Conservation (phyloP, 345 rosid species). For the Populus ilicifolia region DNA sequence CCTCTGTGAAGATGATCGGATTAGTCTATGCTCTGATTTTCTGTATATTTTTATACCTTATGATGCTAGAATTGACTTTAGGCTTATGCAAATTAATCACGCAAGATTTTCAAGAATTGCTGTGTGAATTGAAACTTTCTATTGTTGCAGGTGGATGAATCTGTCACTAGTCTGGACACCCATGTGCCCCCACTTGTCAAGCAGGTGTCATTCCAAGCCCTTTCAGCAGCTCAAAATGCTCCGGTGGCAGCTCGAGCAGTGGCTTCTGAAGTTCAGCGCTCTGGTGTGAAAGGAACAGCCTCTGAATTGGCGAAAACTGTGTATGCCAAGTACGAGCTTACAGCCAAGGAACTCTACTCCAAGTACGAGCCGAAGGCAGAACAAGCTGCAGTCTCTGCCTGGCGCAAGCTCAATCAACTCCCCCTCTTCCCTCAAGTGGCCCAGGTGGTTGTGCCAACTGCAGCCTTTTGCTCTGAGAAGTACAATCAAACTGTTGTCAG, state of each 20-base stretch:
- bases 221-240: conserved; percentile 65
- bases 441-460: conserved; percentile 67
- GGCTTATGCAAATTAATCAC: neutral
- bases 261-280: conserved; percentile 61
- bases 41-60: neutral
- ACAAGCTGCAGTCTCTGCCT: conserved; percentile 68
- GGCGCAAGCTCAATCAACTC: conserved; percentile 73
- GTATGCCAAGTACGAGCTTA: conserved; percentile 52
- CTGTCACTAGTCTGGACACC: conserved; percentile 53
- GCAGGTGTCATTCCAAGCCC: conserved; percentile 72
- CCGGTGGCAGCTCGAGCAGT: conserved; percentile 56
- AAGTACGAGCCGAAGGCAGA: conserved; percentile 82
- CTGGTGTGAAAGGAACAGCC: conserved; percentile 68
- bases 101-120: neutral
- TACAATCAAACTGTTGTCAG: conserved; percentile 67
- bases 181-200: conserved; percentile 64
- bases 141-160: conserved; percentile 63
- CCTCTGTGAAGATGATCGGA: neutral
- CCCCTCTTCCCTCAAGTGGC: conserved; percentile 84
- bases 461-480: conserved; percentile 71
- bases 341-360: conserved; percentile 69
- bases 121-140: neutral
- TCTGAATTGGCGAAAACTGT: conserved; percentile 64
- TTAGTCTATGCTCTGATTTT: neutral
- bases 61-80: neutral